These are phyloP conservation scores for Pythium rishiriense DNA, from an alignment of 352 stramenopile species.

Conservation along the genomic window DNA sequence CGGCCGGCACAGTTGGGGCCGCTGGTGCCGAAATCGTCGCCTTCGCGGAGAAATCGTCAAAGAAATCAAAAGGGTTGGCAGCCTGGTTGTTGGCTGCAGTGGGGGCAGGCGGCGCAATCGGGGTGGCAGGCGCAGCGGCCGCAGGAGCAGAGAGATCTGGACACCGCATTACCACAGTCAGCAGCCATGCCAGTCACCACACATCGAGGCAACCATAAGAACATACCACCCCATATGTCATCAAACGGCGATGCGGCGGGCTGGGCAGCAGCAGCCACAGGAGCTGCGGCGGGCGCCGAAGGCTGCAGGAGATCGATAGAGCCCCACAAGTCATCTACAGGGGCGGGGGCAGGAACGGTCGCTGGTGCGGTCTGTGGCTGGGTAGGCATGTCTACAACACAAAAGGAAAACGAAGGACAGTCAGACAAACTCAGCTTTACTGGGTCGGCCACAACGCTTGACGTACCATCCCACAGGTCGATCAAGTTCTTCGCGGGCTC, in stretches of 20 bases:
- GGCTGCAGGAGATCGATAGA: constrained; percentile 10
- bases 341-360: background rate
- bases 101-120: background rate
- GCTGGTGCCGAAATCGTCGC: constrained; percentile 22
- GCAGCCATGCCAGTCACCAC: background rate
- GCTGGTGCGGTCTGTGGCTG: constrained; percentile 1
- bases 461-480: constrained; percentile 63
- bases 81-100: constrained; percentile 2
- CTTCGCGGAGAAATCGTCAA: constrained; percentile 29
- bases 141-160: constrained; percentile 7
- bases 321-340: constrained; percentile 24
- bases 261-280: constrained; percentile 6
- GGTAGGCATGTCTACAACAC: constrained; percentile 19
- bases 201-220: background rate
- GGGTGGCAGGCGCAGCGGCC: constrained; percentile 3
- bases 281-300: background rate
- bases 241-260: constrained; percentile 17
- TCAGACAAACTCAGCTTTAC: background rate
- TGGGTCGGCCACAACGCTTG: background rate
- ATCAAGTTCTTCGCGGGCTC: constrained; percentile 51
- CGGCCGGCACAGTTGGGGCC: background rate
- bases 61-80: constrained; percentile 35
- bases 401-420: background rate
- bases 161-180: background rate
- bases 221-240: constrained; percentile 19